phyloP scores from a whole-genome alignment of 2,329 filamentous ascomycete genomes.

The Fusarium sp. region DNA sequence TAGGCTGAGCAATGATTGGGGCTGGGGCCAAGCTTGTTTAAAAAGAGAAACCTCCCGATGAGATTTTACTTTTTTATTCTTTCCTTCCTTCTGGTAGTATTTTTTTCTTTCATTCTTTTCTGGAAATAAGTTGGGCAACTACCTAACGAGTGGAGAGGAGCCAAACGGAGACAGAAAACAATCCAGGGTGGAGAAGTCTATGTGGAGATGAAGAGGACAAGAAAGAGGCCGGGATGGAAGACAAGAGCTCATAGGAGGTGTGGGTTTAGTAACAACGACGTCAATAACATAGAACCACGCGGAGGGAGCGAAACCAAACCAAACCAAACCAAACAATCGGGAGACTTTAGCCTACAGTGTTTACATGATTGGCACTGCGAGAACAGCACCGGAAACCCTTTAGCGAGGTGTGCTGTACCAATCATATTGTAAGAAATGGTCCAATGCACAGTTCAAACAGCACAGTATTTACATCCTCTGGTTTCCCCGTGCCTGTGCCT shows the following conservation, averaged over 20 bases:
- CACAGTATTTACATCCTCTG: neutral
- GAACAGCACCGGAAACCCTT: conserved; percentile 5
- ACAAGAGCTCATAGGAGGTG: conserved; percentile 17
- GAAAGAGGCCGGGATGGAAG: conserved; percentile 29
- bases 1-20: conserved; percentile 23
- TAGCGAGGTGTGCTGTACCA: neutral
- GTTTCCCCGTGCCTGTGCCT: neutral
- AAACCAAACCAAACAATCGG: conserved; percentile 36
- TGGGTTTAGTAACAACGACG: conserved; percentile 31
- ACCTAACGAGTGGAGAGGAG: conserved; percentile 30
- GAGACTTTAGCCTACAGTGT: conserved; percentile 9
- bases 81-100: conserved; percentile 10
- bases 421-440: neutral
- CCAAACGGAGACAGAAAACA: conserved; percentile 29
- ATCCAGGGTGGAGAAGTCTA: conserved; percentile 36
- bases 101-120: neutral
- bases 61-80: conserved; percentile 13
- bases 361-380: neutral
- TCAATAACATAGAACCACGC: conserved; percentile 32
- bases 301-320: conserved; percentile 38
- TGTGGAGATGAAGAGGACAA: conserved; percentile 38
- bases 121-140: conserved; percentile 15
- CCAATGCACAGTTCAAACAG: neutral
- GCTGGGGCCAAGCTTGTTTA: conserved; percentile 40
- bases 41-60: conserved; percentile 33